Evolutionary conservation across 225 moss, liverwort and hornwort species (phyloP).

Genomic region (Bryum argenteum): DNA sequence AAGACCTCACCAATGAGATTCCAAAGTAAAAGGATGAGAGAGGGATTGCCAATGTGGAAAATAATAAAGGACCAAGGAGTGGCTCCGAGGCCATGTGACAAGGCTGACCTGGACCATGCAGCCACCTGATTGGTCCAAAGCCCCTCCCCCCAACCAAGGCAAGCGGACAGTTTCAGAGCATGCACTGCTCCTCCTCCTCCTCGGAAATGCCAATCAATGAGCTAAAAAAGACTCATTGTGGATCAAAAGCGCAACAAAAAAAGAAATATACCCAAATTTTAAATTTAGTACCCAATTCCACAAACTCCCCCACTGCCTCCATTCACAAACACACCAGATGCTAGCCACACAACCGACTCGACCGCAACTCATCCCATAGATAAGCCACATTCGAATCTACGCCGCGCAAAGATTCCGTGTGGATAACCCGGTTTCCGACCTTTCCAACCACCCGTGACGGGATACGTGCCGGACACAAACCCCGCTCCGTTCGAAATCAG

Average conservation of each 20-base stretch:
- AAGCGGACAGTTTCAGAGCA: neutral
- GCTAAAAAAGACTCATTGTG: neutral
- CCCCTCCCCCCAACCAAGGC: neutral
- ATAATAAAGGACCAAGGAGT: too few relatives aligned
- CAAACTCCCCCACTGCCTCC: neutral
- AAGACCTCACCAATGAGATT: too few relatives aligned
- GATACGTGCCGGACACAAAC: neutral
- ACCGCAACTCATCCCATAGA: accelerated
- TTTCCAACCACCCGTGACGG: neutral
- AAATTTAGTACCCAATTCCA: too few relatives aligned
- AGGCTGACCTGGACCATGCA: neutral
- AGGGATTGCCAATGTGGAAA: too few relatives aligned
- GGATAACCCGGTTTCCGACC: constrained; percentile 16
- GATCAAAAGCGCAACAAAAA: neutral
- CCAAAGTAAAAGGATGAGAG: too few relatives aligned
- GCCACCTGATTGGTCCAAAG: constrained; percentile 1
- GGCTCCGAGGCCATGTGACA: neutral
- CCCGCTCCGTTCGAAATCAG: accelerated
- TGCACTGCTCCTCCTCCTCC: neutral
- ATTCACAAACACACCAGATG: constrained; percentile 17
- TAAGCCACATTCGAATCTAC: accelerated
- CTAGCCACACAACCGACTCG: constrained; percentile 35
- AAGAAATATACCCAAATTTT: neutral
- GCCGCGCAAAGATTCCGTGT: accelerated
- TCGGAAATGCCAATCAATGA: neutral